These are phyloP conservation scores for Saccharomycodes ludwigii DNA, from an alignment of 805 yeast species.

Conservation along the genomic window DNA sequence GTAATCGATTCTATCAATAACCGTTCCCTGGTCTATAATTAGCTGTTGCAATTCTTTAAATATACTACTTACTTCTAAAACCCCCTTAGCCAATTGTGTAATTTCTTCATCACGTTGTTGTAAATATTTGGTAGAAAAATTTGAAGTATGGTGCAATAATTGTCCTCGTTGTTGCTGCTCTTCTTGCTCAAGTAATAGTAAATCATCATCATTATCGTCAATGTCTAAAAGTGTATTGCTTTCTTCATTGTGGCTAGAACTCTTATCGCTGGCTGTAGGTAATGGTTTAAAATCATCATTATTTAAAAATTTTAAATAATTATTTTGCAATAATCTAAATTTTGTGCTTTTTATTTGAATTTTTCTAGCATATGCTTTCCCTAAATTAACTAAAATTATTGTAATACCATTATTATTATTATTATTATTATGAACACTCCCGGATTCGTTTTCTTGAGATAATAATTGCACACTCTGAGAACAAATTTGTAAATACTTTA, in stretches of 20 bases:
- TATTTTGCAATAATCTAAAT: conserved; percentile 80
- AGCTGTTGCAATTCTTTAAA: conserved; percentile 86
- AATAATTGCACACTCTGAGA: conserved; percentile 65
- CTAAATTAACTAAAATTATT: conserved; percentile 63
- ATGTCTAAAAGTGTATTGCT: too few species aligned
- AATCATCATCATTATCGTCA: conserved; percentile 13
- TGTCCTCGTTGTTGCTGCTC: conserved; percentile 19
- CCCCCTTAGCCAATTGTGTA: conserved; percentile 84
- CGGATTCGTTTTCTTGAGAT: conserved; percentile 29
- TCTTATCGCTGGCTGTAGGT: conserved; percentile 16
- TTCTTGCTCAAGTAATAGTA: conserved; percentile 21
- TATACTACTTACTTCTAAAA: conserved; percentile 82
- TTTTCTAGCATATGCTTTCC: conserved; percentile 72
- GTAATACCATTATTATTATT: conserved; percentile 32
- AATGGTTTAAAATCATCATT: conserved; percentile 58
- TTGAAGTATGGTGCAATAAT: conserved; percentile 28
- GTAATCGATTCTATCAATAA: conserved; percentile 87
- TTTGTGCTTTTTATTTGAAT: conserved; percentile 68
- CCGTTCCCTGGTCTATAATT: conserved; percentile 91
- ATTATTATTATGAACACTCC: conserved; percentile 24
- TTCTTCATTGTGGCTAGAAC: conserved; percentile 3
- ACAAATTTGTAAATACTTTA: conserved; percentile 66
- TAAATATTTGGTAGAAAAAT: conserved; percentile 15
- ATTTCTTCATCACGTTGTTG: conserved; percentile 79
- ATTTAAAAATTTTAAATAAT: conserved; percentile 71